A percentile compares a stretch with the other conserved stretches of the same genome.
Evolutionary conservation across 2,329 filamentous ascomycete species (phyloP).

Genomic region (Orbilia blumenaviensis): DNA sequence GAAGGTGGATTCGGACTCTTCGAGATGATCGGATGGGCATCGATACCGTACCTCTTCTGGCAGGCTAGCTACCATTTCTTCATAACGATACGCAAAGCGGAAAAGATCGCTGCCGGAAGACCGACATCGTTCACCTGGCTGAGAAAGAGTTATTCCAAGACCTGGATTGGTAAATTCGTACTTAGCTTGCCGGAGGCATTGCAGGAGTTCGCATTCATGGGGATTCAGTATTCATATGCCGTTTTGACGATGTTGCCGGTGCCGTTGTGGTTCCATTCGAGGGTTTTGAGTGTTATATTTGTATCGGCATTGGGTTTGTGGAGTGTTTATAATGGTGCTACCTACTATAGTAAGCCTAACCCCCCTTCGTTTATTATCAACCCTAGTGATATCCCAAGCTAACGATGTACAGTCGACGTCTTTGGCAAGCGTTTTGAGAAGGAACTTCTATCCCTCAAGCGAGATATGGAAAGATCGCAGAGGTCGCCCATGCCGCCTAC

Average conservation of each 20-base stretch:
- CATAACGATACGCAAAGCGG: constrained; percentile 91
- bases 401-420: constrained; percentile 71
- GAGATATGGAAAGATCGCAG: constrained; percentile 90
- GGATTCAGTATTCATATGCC: constrained; percentile 92
- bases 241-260: constrained; percentile 93
- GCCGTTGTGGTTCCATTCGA: constrained; percentile 91
- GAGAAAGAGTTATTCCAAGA: constrained; percentile 86
- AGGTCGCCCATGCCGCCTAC: constrained; percentile 64
- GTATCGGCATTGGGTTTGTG: constrained; percentile 85
- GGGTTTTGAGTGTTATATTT: constrained; percentile 79
- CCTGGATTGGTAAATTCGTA: constrained; percentile 86
- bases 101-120: constrained; percentile 93
- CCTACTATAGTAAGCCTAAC: constrained; percentile 75
- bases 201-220: constrained; percentile 92
- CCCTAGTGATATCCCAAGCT: constrained; percentile 10
- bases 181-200: constrained; percentile 76
- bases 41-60: constrained; percentile 91
- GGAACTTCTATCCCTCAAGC: constrained; percentile 86
- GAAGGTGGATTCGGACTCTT: constrained; percentile 61
- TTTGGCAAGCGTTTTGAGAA: constrained; percentile 97
- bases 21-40: constrained; percentile 92
- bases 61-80: constrained; percentile 92
- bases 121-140: constrained; percentile 99
- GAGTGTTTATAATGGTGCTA: constrained; percentile 96
- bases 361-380: neutral